These are phyloP conservation scores for Liriodendron chinense DNA, from an alignment of 164 flowering plant species.

Conservation along the genomic window DNA sequence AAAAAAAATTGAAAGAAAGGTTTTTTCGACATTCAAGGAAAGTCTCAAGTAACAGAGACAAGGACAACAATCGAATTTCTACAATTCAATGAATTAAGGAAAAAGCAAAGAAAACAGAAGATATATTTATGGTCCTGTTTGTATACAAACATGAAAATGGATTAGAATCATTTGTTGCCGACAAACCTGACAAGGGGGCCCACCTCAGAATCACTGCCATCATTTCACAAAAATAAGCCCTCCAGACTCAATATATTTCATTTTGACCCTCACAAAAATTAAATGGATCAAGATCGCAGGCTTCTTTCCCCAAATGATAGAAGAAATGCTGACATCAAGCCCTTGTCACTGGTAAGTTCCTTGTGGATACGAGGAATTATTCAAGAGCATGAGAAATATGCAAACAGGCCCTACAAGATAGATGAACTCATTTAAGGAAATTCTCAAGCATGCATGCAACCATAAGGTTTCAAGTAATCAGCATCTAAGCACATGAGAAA, in stretches of 20 bases:
- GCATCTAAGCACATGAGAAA: neutral
- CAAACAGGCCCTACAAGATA: neutral
- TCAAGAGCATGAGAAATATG: no score
- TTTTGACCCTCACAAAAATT: neutral
- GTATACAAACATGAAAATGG: neutral
- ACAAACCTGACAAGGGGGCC: neutral
- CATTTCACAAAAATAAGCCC: neutral
- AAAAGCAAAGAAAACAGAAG: neutral
- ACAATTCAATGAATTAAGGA: neutral
- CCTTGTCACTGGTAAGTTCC: no score
- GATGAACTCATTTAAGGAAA: no score
- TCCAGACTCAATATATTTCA: no score
- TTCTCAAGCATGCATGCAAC: neutral
- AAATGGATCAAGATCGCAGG: neutral
- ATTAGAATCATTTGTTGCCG: neutral
- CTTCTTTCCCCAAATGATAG: neutral
- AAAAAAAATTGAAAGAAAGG: no score
- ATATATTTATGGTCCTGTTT: neutral
- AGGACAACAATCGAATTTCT: neutral
- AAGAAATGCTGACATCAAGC: no score
- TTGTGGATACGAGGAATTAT: no score
- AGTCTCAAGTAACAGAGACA: no score
- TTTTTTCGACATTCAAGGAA: neutral
- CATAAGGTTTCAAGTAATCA: neutral
- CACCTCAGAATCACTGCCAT: neutral